phyloP scores from a whole-genome alignment of 2,329 filamentous ascomycete species.

The Aureobasidium pullulans region DNA sequence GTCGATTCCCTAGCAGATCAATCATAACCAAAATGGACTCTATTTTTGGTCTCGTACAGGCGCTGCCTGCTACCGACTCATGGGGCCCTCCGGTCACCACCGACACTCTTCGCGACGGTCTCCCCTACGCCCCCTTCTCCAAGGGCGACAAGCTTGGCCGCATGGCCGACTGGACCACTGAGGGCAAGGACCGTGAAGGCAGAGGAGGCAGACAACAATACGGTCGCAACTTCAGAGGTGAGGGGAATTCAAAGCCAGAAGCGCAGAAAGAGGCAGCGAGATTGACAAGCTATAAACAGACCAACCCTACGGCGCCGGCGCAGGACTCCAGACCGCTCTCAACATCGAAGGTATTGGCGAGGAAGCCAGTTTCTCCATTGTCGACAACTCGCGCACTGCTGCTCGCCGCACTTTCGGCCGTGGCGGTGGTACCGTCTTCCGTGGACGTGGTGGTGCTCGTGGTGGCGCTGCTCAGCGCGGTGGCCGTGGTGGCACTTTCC shows the following conservation, averaged over 20 bases:
- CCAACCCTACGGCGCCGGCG: slow-evolving; percentile 87
- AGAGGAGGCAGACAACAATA: slow-evolving; percentile 80
- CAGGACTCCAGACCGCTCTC: slow-evolving; percentile 69
- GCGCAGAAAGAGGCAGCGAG: background rate
- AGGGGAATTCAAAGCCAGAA: background rate
- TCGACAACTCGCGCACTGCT: slow-evolving; percentile 86
- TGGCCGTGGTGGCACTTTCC: slow-evolving; percentile 58
- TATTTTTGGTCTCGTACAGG: slow-evolving; percentile 41
- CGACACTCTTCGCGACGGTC: slow-evolving; percentile 86
- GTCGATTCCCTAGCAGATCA: background rate
- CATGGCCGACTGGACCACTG: slow-evolving; percentile 96
- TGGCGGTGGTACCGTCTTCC: slow-evolving; percentile 83
- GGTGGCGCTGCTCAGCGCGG: slow-evolving; percentile 65
- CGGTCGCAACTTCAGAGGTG: slow-evolving; percentile 88
- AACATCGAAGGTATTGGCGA: slow-evolving; percentile 88
- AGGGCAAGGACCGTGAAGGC: slow-evolving; percentile 67
- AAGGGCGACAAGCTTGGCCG: slow-evolving; percentile 98
- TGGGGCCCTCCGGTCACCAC: slow-evolving; percentile 81
- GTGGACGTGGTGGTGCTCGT: slow-evolving; percentile 58
- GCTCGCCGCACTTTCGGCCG: slow-evolving; percentile 76
- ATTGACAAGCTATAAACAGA: slow-evolving; percentile 39
- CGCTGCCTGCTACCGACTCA: slow-evolving; percentile 35
- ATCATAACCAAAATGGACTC: slow-evolving; percentile 38
- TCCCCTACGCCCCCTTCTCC: slow-evolving; percentile 95
- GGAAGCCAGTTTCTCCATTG: slow-evolving; percentile 94